Evolutionary conservation across 2,329 filamentous ascomycete species (phyloP).

Genomic region (Biscogniauxia mediterranea): DNA sequence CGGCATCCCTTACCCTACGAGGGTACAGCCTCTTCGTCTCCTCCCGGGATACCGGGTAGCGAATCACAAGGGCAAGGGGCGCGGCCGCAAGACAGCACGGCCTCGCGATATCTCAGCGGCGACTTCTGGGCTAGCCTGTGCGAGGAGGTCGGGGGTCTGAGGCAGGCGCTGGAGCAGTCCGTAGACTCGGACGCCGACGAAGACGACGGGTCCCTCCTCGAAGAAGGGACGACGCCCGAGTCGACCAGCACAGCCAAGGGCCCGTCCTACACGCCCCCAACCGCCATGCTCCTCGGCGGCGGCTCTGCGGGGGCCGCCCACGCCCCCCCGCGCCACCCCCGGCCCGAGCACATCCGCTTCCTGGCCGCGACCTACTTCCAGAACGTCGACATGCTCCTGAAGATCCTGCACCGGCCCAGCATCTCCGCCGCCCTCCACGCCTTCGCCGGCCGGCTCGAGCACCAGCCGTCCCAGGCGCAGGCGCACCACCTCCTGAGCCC

Average conservation of each 20-base stretch:
- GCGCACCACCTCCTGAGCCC: constrained; percentile 13
- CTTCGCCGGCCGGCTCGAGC: constrained; percentile 32
- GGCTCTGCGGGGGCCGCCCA: constrained; percentile 10
- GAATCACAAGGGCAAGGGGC: neutral
- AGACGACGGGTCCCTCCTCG: constrained; percentile 28
- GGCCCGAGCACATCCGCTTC: constrained; percentile 36
- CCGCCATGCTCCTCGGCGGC: constrained; percentile 28
- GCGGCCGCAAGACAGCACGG: constrained; percentile 17
- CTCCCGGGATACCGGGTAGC: neutral
- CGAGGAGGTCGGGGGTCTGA: constrained; percentile 44
- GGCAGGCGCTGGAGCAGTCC: constrained; percentile 42
- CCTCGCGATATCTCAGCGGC: constrained; percentile 39
- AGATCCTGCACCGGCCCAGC: constrained; percentile 45
- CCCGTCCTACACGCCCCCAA: constrained; percentile 13
- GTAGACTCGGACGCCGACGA: constrained; percentile 40
- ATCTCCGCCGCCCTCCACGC: constrained; percentile 33
- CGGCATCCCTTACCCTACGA: neutral
- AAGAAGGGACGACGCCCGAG: constrained; percentile 21
- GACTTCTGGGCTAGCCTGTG: constrained; percentile 46
- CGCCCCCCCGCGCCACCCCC: constrained; percentile 32
- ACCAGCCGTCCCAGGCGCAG: constrained; percentile 11
- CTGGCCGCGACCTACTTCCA: constrained; percentile 37
- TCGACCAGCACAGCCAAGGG: constrained; percentile 11
- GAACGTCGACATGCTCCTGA: constrained; percentile 44
- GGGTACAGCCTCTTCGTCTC: neutral